Evolutionary conservation across 1,284 basidiomycete species (phyloP), one percentile per base, ranked within the genome.

Genomic region (Rhodotorula glutinis): DNA sequence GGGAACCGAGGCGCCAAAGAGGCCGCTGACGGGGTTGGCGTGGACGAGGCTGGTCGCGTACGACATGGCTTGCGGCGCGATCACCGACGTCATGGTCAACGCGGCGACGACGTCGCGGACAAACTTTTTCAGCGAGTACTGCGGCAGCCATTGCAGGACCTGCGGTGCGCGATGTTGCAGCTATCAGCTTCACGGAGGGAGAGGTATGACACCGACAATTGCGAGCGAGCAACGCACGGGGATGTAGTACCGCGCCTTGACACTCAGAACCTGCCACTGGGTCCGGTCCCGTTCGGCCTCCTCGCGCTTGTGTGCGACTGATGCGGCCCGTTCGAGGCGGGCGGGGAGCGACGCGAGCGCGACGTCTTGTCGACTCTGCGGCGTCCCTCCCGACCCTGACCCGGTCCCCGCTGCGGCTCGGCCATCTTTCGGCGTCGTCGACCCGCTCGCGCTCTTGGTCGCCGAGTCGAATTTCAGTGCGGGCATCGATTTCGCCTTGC

Each of bases 41-140:
- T 67, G 65, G 13, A 92, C 92, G 10, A 97, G 81, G 4, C 90
- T 88, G 2, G 88, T 87, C 4, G 92, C 92, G 77, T 96, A 97
- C 74, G 90, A 91, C 79, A 97, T 90, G 2, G 89, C 76, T 78
- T 92, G 91, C 5, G 93, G 93, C 71, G 96, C 90, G 56, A 96
- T 83, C 80, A 96, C 87, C 67, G 88, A 91, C 13, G 92, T 90
- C 11, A 81, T 86, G 0, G 92, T 93, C 23, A 93, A 76, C 7
- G 92, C 93, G 19, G 91, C 90, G 0, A 91, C 82, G 13, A 91
- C 74, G 78, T 96, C 92, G 17, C 91, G 91, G 13, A 85, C 84
- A 40, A 94, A 91, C 87, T 88, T 78, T 16, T 85, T 85, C 54
- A 85, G 77, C 0, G 84, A 86, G 77, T 96, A 96, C 58, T 86